Evolutionary conservation across 2,329 filamentous ascomycete species (phyloP).

Genomic region (Colletotrichum musicola): DNA sequence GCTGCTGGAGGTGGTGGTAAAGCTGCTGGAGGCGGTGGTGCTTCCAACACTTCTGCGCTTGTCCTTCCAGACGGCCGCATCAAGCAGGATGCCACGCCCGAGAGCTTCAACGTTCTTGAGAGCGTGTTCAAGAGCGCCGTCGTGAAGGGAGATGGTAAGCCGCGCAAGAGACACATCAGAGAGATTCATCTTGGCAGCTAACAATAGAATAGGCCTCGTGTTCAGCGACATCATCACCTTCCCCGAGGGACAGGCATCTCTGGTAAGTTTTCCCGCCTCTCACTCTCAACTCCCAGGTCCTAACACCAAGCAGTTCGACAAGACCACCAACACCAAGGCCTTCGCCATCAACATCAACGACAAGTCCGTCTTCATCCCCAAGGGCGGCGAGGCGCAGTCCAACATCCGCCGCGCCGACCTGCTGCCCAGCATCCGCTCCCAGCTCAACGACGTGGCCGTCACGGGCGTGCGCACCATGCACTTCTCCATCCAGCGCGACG

Average conservation of each 20-base stretch:
- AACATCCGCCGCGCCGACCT: conserved; percentile 62
- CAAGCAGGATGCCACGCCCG: conserved; percentile 35
- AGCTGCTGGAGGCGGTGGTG: not conserved
- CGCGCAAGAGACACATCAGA: not conserved
- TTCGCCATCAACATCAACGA: conserved; percentile 46
- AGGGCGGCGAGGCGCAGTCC: conserved; percentile 51
- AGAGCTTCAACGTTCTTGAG: conserved; percentile 42
- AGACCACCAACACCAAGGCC: conserved; percentile 39
- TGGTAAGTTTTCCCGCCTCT: not conserved
- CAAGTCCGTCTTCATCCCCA: conserved; percentile 56
- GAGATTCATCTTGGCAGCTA: not conserved
- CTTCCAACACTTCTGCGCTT: conserved; percentile 11
- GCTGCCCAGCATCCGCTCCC: conserved; percentile 52
- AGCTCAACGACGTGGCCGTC: conserved; percentile 53
- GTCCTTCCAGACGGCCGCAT: conserved; percentile 42
- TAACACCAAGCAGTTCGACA: conserved; percentile 34
- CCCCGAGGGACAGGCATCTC: conserved; percentile 32
- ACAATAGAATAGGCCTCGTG: conserved; percentile 10
- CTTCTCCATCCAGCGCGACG: conserved; percentile 58
- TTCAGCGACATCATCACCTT: conserved; percentile 40
- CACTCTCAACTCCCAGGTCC: not conserved
- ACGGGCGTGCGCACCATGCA: conserved; percentile 60
- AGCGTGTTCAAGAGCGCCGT: conserved; percentile 44
- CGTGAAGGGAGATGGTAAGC: conserved; percentile 43
- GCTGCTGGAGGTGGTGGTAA: not conserved